Evolutionary conservation across 495 filamentous ascomycete species (phyloP).

Genomic region (Penicillium coffeae): DNA sequence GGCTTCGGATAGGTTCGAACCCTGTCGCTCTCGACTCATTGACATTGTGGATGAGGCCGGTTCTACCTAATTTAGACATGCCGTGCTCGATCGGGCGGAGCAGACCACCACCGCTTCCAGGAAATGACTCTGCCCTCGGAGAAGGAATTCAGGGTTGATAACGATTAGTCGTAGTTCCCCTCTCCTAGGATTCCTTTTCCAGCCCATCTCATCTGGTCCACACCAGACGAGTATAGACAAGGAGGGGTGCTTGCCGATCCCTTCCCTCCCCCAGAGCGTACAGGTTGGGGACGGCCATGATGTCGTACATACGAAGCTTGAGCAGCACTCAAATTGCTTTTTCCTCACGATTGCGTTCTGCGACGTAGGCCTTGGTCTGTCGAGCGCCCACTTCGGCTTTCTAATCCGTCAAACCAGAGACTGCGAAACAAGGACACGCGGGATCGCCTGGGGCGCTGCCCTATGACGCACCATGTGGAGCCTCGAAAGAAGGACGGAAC

Average conservation of each 20-base stretch:
- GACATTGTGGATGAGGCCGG: background rate
- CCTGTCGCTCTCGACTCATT: too few relatives aligned
- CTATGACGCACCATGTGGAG: slow-evolving; percentile 27
- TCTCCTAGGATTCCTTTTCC: slow-evolving; percentile 4
- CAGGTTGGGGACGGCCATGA: background rate
- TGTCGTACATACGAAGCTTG: slow-evolving; percentile 1
- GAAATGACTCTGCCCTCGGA: too few relatives aligned
- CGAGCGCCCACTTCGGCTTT: slow-evolving; percentile 6
- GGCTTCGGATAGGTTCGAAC: background rate
- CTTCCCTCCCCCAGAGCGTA: background rate
- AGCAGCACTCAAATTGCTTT: background rate
- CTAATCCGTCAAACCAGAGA: slow-evolving; percentile 16
- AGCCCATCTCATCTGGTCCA: background rate
- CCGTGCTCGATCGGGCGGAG: too few relatives aligned
- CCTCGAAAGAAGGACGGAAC: slow-evolving; percentile 9
- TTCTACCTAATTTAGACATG: too few relatives aligned
- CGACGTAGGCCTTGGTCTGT: background rate
- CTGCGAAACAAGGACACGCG: background rate
- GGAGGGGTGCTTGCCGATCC: slow-evolving; percentile 4
- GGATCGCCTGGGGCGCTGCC: slow-evolving; percentile 11
- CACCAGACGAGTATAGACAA: background rate
- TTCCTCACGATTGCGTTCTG: background rate
- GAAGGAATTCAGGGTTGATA: too few relatives aligned
- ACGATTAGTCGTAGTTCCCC: too few relatives aligned
- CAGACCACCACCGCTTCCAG: too few relatives aligned